These are phyloP conservation scores for Acanthamoeba lenticulata DNA, from an alignment of 208 protist genomes.

Conservation along the genomic window DNA sequence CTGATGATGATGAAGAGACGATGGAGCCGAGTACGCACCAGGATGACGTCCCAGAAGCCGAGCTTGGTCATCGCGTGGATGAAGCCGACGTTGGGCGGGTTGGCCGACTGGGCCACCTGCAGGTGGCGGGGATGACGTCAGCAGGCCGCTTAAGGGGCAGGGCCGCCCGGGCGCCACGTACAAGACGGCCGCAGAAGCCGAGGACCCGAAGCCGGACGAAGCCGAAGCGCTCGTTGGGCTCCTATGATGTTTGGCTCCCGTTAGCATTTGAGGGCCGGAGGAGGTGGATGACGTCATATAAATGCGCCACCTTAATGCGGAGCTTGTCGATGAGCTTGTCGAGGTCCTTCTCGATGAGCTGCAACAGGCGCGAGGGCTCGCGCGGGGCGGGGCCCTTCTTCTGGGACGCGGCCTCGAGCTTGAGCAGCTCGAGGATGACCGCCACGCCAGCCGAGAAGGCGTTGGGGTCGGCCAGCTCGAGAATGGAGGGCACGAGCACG, in stretches of 20 bases:
- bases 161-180: neutral
- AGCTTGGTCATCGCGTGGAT: neutral
- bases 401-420: neutral
- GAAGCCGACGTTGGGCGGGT: neutral
- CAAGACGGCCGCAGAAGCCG: neutral
- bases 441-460: neutral
- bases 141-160: neutral
- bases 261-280: too few relatives aligned
- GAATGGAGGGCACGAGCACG: neutral
- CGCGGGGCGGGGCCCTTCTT: neutral
- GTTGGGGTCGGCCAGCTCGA: neutral
- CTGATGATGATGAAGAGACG: neutral
- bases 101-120: neutral
- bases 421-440: conserved; percentile 27
- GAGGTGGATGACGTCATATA: too few relatives aligned
- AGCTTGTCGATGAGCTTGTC: neutral
- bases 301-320: neutral
- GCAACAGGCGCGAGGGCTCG: neutral
- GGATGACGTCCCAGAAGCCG: neutral
- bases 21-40: neutral
- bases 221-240: neutral
- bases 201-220: neutral
- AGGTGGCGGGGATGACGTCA: neutral
- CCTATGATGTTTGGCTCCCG: neutral
- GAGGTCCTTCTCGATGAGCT: conserved; percentile 1